Base-by-base conservation (phyloP, 257 asterid species). In the Dorcoceras hygrometricum region DNA sequence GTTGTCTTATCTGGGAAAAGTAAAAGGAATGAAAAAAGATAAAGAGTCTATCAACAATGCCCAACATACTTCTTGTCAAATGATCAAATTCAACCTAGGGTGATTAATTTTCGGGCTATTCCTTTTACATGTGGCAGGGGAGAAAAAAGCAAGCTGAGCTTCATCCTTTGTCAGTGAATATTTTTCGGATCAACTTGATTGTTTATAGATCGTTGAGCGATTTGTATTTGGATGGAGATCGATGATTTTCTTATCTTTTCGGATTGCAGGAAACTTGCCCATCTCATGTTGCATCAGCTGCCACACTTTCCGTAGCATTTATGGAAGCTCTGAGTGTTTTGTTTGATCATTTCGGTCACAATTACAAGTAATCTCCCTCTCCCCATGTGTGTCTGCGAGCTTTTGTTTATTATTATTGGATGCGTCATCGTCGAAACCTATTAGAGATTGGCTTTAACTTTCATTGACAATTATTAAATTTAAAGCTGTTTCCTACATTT, bases 231-330 rank as follows among this genome's bases (percentile, higher is more conserved):
- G 29, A 63, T 39, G 28, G 19, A 20, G 51, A 61, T 25, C 20
- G 67, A 58, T 34, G 19, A 46, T 70, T 55, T 46, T 46, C n/a
- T 46, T 56, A 43, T 55, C 14, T 22, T 51, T 46, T 18, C 24
- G 19, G 59, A 20, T 69, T 73, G 65, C 77, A 94, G 99, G 99
- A 94, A 77, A 43, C 96, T 50, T 80, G 92, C 72, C 87, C 99
- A 48, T 84, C 96, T 62, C 96, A 87, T 58, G 97, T 94, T 59
- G 99, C 99, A 74, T 90, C 96, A 7, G 96, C 99, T 61, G 96
- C 99, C 77, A 85, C 95, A 23, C 88, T 94, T 69, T 90, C 99
- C 19, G 95, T 94, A 32, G 97, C 96, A 50, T 94, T 94, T 79
- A 90, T 94, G 99, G 96, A 78, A 79, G 97, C 84, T 73, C 90